Percentiles rank a stretch among this genome's conserved stretches.
Conservation (phyloP, 768 basidiomycete genomes). For the Mycena vitilis region DNA sequence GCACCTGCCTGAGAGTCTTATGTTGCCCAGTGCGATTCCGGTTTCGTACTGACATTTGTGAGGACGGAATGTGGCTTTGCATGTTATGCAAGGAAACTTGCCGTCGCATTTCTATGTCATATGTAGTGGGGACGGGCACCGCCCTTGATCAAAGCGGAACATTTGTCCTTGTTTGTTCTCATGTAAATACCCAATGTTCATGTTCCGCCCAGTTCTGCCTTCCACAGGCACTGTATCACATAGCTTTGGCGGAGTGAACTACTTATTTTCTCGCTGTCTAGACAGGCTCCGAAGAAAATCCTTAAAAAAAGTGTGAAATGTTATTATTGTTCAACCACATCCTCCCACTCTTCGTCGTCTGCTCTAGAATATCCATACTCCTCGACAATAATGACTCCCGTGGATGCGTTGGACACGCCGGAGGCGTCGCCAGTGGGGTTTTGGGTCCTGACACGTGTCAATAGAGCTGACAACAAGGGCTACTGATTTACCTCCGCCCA, state of each 20-base stretch:
- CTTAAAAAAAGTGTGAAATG: neutral
- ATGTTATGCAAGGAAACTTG: slow-evolving; percentile 23
- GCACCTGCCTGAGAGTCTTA: neutral
- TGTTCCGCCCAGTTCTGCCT: neutral
- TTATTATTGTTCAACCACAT: neutral
- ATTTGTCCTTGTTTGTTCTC: too few relatives aligned
- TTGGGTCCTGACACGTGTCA: too few relatives aligned
- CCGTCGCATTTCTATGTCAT: slow-evolving; percentile 26
- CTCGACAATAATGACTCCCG: neutral
- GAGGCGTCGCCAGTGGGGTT: neutral
- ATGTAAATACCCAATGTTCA: neutral
- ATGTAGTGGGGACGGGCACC: too few relatives aligned
- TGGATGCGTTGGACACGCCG: neutral
- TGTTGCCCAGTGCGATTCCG: neutral
- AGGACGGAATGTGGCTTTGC: slow-evolving; percentile 7
- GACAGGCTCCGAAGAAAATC: neutral
- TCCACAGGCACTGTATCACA: neutral
- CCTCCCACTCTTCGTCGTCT: neutral
- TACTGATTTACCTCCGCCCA: neutral
- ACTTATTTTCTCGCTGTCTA: neutral
- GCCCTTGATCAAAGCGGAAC: too few relatives aligned
- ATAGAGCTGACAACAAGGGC: neutral
- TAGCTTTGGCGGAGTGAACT: neutral
- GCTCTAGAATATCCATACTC: neutral
- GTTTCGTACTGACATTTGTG: slow-evolving; percentile 26